Base-by-base conservation (phyloP, 495 filamentous ascomycete species). In the Penicillium coffeae region DNA sequence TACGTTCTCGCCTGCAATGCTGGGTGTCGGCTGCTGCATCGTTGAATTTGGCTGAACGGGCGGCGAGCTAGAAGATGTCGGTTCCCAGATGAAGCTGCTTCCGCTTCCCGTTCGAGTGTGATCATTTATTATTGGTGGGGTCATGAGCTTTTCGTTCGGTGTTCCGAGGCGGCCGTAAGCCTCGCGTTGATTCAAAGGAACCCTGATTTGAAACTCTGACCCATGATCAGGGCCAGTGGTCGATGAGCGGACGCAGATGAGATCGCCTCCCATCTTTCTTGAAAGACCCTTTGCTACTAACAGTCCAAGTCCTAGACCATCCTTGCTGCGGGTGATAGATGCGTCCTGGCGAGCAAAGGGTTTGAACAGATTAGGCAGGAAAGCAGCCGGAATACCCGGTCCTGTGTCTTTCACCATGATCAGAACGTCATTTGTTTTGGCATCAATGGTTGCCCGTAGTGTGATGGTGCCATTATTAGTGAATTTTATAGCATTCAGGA, bases 401-500 rank as follows among this genome's bases (percentile, higher is more conserved):
- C 87, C 87, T 13, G 84, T 87, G 65, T 90, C 87, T 10, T 70
- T 65, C 32, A 91, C 75, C 35, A 63, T 77, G 58, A 88, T 79
- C 33, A 79, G 62, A 42, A 88, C 70, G 63, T 81, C 78, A 49
- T 79, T 74, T 49, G 54, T 63, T 46, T 71, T 75, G 42, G 65
- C 47, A 42, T 73, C 76, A 27, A 82, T 62, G 15, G 68, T 74
- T 7, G 80, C 82, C 27, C 59, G 75, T 3, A 90, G 62, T 1
- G 68, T 75, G 42, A 90, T 85, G n/a, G 65, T 72, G 16, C 87
- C 87, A 44, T 71, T 73, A 49, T 87, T 82, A 0, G 88, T 89
- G 55, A 90, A 91, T 60, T 91, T 91, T 45, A 90, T 77, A 3
- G 87, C 88, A 62, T 90, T 91, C 21, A 88, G 68, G 46, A 89